phyloP scores from a whole-genome alignment of 176 grass and related monocot genomes.

The Juncus effusus region DNA sequence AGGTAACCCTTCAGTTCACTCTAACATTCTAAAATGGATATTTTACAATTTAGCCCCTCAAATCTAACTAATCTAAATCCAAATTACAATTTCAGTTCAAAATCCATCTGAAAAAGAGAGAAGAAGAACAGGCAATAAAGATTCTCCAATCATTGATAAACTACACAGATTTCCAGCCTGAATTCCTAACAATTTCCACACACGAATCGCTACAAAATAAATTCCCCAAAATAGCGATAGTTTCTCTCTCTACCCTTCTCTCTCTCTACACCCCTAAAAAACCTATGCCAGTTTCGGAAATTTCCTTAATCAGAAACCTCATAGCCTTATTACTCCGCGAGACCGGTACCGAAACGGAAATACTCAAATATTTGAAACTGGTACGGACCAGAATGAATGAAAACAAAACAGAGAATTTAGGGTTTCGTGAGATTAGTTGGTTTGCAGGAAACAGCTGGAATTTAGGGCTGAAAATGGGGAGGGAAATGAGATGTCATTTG shows the following conservation, averaged over 20 bases:
- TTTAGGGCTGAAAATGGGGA: constrained; percentile 49
- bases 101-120: constrained; percentile 73
- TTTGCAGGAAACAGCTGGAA: constrained; percentile 67
- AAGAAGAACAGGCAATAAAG: constrained; percentile 63
- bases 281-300: constrained; percentile 66
- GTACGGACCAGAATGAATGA: constrained; percentile 57
- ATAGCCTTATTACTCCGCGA: constrained; percentile 54
- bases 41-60: too few relatives aligned
- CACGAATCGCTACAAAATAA: constrained; percentile 83
- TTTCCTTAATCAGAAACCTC: constrained; percentile 67
- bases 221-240: constrained; percentile 49
- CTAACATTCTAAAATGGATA: background rate
- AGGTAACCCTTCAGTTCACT: constrained; percentile 38
- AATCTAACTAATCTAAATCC: background rate
- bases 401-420: constrained; percentile 45
- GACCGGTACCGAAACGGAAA: constrained; percentile 57
- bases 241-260: constrained; percentile 55
- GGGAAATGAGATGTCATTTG: constrained; percentile 48
- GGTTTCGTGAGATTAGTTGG: constrained; percentile 68
- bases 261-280: constrained; percentile 63
- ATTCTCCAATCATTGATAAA: constrained; percentile 65
- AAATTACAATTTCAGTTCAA: constrained; percentile 46
- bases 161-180: constrained; percentile 70
- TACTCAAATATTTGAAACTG: constrained; percentile 67
- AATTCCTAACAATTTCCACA: constrained; percentile 58